A percentile compares a stretch with the other conserved stretches of the same genome.
These are phyloP conservation scores for Sporobolomyces roseus DNA, from an alignment of 768 basidiomycete species.

Conservation along the genomic window DNA sequence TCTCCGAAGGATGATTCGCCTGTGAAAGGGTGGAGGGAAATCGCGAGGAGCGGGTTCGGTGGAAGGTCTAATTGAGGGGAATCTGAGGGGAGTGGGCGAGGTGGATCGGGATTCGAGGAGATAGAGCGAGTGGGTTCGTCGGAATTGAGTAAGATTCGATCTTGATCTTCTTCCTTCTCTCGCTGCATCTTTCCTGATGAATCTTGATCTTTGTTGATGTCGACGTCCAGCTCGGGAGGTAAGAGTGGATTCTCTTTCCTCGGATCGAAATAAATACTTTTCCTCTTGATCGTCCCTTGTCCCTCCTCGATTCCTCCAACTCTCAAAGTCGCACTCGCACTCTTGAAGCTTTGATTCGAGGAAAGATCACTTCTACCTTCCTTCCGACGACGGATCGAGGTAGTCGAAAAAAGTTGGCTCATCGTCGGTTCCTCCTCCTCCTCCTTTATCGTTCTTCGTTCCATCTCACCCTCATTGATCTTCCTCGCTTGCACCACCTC, in stretches of 20 bases:
- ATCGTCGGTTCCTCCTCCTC: background rate
- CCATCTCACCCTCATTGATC: background rate
- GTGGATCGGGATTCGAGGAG: background rate
- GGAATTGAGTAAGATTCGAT: too few relatives aligned
- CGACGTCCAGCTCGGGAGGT: background rate
- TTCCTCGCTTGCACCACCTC: background rate
- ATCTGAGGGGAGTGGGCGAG: background rate
- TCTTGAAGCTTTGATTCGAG: background rate
- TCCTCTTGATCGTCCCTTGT: constrained; percentile 13
- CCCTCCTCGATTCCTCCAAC: background rate
- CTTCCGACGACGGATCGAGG: background rate
- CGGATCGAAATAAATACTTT: constrained; percentile 28
- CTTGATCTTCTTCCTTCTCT: background rate
- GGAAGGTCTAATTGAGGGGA: constrained; percentile 25
- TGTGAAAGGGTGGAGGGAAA: constrained; percentile 30
- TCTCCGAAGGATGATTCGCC: constrained; percentile 33
- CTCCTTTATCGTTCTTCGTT: background rate
- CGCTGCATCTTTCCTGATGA: background rate
- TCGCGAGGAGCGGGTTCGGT: background rate
- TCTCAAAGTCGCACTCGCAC: background rate
- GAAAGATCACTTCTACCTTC: background rate
- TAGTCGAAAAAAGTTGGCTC: background rate
- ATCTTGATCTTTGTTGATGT: background rate
- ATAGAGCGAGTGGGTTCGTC: background rate
- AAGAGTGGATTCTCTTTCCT: constrained; percentile 20